Conservation (phyloP, 148 eudicot species). For the Amaranthus palmeri region DNA sequence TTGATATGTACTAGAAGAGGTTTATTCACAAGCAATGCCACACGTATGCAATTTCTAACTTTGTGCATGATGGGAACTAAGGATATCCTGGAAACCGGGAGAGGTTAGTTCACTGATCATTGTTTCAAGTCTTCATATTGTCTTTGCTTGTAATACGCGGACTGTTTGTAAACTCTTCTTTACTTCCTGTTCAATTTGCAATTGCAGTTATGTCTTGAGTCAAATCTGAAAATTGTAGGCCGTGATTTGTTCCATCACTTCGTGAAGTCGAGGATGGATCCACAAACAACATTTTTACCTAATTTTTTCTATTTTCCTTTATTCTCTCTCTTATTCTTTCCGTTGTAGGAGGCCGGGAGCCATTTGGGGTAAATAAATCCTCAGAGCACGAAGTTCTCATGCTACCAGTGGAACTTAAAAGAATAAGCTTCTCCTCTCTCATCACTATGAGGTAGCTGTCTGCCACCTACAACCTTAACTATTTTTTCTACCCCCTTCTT, state of each 20-base stretch:
- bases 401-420: too few relatives aligned
- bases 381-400: too few relatives aligned
- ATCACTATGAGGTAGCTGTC: too few relatives aligned
- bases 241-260: background rate
- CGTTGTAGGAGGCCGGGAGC: background rate
- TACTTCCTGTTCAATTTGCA: background rate
- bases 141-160: background rate
- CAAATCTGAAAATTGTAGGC: background rate
- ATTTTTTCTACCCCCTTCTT: background rate
- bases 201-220: background rate
- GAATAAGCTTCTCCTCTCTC: too few relatives aligned
- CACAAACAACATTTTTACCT: background rate
- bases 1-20: conserved; percentile 74
- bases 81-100: conserved; percentile 76
- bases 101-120: conserved; percentile 44
- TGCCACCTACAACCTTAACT: too few relatives aligned
- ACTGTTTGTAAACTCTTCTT: background rate
- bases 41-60: conserved; percentile 62
- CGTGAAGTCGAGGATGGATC: background rate
- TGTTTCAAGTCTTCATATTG: conserved; percentile 1
- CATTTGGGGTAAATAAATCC: background rate
- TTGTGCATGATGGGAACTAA: conserved; percentile 76
- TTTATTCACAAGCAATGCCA: conserved; percentile 55
- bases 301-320: background rate
- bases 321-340: background rate